Conservation (phyloP, 148 eudicot species). For the Arctostaphylos glauca region DNA sequence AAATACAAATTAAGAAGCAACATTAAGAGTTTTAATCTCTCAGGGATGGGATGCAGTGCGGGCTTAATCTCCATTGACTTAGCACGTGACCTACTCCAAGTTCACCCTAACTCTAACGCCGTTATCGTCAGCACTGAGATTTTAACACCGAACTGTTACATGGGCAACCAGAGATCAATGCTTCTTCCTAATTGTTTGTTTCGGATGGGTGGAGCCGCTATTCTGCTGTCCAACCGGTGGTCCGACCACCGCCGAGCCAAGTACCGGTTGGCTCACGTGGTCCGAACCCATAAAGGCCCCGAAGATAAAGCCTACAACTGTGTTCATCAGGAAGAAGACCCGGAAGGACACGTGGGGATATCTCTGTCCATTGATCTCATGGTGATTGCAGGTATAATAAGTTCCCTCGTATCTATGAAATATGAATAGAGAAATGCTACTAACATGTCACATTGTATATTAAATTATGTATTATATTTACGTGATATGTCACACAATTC, state of each 20-base stretch:
- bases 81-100: constrained; percentile 21
- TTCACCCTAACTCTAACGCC: constrained; percentile 26
- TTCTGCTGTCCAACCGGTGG: constrained; percentile 25
- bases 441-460: too few relatives aligned
- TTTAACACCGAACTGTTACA: constrained; percentile 18
- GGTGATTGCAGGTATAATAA: constrained; percentile 13
- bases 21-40: constrained; percentile 23
- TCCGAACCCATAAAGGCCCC: constrained; percentile 25
- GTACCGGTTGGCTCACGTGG: constrained; percentile 22
- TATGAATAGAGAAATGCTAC: too few relatives aligned
- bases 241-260: constrained; percentile 15
- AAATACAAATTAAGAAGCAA: constrained; percentile 25
- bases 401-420: too few relatives aligned
- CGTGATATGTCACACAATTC: too few relatives aligned
- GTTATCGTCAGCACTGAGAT: constrained; percentile 28
- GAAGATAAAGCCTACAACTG: constrained; percentile 24
- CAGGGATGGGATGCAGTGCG: constrained; percentile 30
- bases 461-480: too few relatives aligned
- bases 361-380: constrained; percentile 21
- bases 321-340: constrained; percentile 24
- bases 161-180: constrained; percentile 28
- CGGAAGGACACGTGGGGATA: constrained; percentile 18
- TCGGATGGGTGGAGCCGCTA: constrained; percentile 28
- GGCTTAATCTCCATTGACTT: constrained; percentile 23
- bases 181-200: constrained; percentile 29